phyloP scores from a whole-genome alignment of 495 filamentous ascomycete species.

The Polyplosphaeria fusca region DNA sequence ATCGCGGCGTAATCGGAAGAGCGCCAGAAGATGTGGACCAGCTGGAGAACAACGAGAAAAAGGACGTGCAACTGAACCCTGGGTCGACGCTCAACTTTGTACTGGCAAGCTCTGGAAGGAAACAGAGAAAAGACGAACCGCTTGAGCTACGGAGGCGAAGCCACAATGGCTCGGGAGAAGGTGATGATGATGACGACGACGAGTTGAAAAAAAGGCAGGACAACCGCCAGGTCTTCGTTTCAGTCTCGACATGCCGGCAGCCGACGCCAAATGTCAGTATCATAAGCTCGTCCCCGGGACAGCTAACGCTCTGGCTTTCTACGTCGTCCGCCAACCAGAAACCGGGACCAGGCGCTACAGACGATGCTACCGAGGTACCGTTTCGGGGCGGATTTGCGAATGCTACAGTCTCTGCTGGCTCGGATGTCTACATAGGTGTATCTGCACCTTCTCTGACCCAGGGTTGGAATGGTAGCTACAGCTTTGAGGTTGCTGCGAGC shows the following conservation, averaged over 20 bases:
- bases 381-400: slow-evolving; percentile 62
- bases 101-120: slow-evolving; percentile 24
- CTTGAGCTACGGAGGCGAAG: slow-evolving; percentile 1
- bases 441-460: slow-evolving; percentile 59
- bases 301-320: slow-evolving; percentile 76
- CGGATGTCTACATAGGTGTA: slow-evolving; percentile 71
- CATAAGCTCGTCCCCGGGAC: slow-evolving; percentile 50
- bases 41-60: slow-evolving; percentile 64
- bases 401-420: slow-evolving; percentile 51
- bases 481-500: slow-evolving; percentile 79
- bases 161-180: neutral
- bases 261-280: slow-evolving; percentile 50
- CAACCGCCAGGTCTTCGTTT: slow-evolving; percentile 60
- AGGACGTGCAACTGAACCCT: slow-evolving; percentile 51
- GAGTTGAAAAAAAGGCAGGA: slow-evolving; percentile 16
- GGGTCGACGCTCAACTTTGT: slow-evolving; percentile 59
- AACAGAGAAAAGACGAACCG: neutral
- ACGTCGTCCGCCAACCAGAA: slow-evolving; percentile 58
- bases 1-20: slow-evolving; percentile 62
- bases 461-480: slow-evolving; percentile 59
- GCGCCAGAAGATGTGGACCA: slow-evolving; percentile 46
- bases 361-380: slow-evolving; percentile 44
- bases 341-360: slow-evolving; percentile 57
- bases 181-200: slow-evolving; percentile 5
- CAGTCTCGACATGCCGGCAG: slow-evolving; percentile 76